Conservation (phyloP, 2,329 filamentous ascomycete genomes). For the Colletotrichum lindemuthianum region DNA sequence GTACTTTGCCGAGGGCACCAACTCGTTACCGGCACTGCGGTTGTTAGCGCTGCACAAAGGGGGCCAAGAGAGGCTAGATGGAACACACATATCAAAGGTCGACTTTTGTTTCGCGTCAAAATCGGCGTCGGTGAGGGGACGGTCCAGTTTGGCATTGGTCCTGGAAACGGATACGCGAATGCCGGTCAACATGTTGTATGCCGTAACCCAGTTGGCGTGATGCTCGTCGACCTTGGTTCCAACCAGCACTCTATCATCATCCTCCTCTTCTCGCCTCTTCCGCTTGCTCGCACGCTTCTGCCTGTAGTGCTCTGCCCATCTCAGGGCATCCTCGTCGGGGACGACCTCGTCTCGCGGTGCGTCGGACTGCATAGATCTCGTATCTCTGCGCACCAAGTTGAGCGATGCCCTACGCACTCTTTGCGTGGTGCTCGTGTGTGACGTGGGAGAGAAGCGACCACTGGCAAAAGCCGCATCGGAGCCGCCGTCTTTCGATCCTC, state of each 20-base stretch:
- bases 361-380: slow-evolving; percentile 87
- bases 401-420: slow-evolving; percentile 80
- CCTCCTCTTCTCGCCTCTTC: slow-evolving; percentile 83
- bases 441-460: slow-evolving; percentile 85
- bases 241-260: slow-evolving; percentile 93
- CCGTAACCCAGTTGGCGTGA: slow-evolving; percentile 96
- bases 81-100: slow-evolving; percentile 90
- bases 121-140: slow-evolving; percentile 88
- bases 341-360: slow-evolving; percentile 83
- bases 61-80: not conserved
- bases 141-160: slow-evolving; percentile 96
- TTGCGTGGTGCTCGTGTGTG: slow-evolving; percentile 68
- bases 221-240: slow-evolving; percentile 98
- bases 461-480: slow-evolving; percentile 73
- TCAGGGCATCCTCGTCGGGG: slow-evolving; percentile 88
- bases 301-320: slow-evolving; percentile 92
- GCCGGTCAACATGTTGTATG: slow-evolving; percentile 99
- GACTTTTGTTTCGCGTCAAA: slow-evolving; percentile 97
- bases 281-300: slow-evolving; percentile 91
- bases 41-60: slow-evolving; percentile 46
- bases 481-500: slow-evolving; percentile 75
- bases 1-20: slow-evolving; percentile 98
- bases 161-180: slow-evolving; percentile 97
- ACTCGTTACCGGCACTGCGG: slow-evolving; percentile 87
- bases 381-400: slow-evolving; percentile 81